phyloP scores from a whole-genome alignment of 257 asterid genomes.

The Verbascum thapsus region DNA sequence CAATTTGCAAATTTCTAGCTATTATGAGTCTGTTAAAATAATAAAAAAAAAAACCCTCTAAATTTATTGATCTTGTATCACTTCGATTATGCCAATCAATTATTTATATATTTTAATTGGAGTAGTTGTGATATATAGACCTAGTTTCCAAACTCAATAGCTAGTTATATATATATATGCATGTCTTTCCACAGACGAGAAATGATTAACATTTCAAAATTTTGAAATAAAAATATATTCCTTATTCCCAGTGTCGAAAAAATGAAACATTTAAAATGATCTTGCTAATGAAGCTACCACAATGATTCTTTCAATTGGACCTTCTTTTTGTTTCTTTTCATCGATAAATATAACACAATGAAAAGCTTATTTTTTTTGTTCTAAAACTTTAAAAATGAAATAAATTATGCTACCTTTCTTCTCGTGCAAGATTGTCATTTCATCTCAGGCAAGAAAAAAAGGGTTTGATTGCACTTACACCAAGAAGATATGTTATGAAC shows the following conservation, averaged over 20 bases:
- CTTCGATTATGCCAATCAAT: too few relatives aligned
- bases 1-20: too few relatives aligned
- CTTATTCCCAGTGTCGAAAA: constrained; percentile 43
- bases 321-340: constrained; percentile 10
- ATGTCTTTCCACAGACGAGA: not conserved
- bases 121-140: too few relatives aligned
- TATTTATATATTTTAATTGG: too few relatives aligned
- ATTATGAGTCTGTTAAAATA: too few relatives aligned
- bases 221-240: constrained; percentile 43
- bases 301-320: constrained; percentile 38
- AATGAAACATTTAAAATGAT: constrained; percentile 26
- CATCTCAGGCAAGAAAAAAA: constrained; percentile 39
- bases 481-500: constrained; percentile 36
- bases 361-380: constrained; percentile 34
- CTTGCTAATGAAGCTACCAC: constrained; percentile 43
- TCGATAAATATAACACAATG: constrained; percentile 34
- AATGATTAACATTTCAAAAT: constrained; percentile 17
- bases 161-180: too few relatives aligned
- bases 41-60: too few relatives aligned
- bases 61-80: too few relatives aligned
- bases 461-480: constrained; percentile 35
- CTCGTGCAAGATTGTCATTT: constrained; percentile 60
- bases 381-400: constrained; percentile 36
- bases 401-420: constrained; percentile 58
- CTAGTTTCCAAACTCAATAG: too few relatives aligned